Base-by-base conservation (phyloP, 1,284 basidiomycete species). In the Vanrija pseudolonga region DNA sequence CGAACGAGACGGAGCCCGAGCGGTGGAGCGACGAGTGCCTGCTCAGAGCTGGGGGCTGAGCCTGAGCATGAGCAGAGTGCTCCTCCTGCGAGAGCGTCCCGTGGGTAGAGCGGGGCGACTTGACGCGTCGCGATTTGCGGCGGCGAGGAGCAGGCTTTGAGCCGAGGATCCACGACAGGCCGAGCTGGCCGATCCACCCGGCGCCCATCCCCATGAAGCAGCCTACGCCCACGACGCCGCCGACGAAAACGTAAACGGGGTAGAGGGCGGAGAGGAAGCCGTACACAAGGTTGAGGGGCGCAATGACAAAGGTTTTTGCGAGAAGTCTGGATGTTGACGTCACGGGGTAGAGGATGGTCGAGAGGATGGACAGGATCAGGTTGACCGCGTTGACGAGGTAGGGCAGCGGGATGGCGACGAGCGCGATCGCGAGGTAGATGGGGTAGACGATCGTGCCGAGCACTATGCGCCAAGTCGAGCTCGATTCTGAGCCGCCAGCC, bases 211-310 rank as follows among this genome's bases (percentile, higher is more conserved):
- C 72, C 38, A 74, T 55, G 11, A 68, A 57, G 28, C 62, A 63
- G 4, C 72, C 72, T 3, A 71, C 59, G 9, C 65, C 67, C 0
- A 72, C 53, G 5, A 72, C 63, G 14, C 66, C 65, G n/a, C 67
- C 72, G 14, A 71, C 63, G 48, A 74, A 72, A 3, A 72, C 61
- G 45, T 64, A 64, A 5, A 72, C 48, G 12, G 72, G 72, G 55
- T 71, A 74, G 36, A 72, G 61, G 0, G 59, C 57, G n/a, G 55
- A 55, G 18, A 71, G 38, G 42, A 70, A 53, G 17, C 54, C 36
- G 7, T 36, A 47, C 14, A 65, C 45, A 6, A 71, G 39, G 4
- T 45, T 43, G 45, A 65, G 57, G 2, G 72, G 72, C 17, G 53
- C 62, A 4, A 63, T 17, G 41, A 74, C 45, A 50, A 73, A 73